Evolutionary conservation across 441 rosid species (phyloP).

Genomic region (Populus trichocarpa): DNA sequence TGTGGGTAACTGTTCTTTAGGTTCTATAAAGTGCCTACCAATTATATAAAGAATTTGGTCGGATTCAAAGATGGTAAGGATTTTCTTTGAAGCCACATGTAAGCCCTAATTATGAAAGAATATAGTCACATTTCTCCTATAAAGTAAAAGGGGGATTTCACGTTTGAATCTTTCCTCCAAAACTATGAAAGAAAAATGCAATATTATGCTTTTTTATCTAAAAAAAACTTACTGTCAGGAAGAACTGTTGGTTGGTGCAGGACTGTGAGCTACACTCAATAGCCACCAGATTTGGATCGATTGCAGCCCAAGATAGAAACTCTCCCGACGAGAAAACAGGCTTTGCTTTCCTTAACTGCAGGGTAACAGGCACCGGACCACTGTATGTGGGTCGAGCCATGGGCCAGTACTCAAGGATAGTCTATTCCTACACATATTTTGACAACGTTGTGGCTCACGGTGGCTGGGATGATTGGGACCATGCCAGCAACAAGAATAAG

Average conservation of each 20-base stretch:
- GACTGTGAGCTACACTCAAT: constrained; percentile 89
- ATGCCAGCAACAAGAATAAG: constrained; percentile 78
- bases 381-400: constrained; percentile 86
- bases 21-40: not conserved
- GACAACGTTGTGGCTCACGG: constrained; percentile 82
- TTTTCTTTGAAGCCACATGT: not conserved
- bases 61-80: too few species aligned
- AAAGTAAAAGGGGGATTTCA: not conserved
- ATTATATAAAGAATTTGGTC: not conserved
- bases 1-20: not conserved
- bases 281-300: constrained; percentile 83
- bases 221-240: too few species aligned
- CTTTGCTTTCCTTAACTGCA: constrained; percentile 69
- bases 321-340: constrained; percentile 87
- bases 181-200: not conserved
- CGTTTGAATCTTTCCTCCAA: not conserved
- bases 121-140: not conserved
- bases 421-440: constrained; percentile 77
- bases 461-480: constrained; percentile 99
- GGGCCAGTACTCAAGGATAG: constrained; percentile 94
- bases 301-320: constrained; percentile 78
- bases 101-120: not conserved
- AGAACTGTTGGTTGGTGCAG: constrained; percentile 28
- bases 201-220: not conserved
- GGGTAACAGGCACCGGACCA: constrained; percentile 78